Evolutionary conservation across 768 basidiomycete species (phyloP).

Genomic region (Amanita subjunquillea): DNA sequence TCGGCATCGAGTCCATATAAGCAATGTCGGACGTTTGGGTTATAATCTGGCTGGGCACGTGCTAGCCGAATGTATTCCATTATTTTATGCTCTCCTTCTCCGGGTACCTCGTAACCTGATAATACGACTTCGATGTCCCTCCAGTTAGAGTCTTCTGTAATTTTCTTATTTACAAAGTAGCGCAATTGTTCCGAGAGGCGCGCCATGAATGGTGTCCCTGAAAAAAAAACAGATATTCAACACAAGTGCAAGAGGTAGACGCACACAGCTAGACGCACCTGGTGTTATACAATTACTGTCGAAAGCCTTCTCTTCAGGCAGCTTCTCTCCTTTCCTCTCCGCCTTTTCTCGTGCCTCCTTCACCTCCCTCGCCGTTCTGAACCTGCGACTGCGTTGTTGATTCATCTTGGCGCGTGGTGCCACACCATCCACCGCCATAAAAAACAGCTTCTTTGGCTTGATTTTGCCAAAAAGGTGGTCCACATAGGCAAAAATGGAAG

Average conservation of each 20-base stretch:
- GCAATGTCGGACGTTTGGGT: slow-evolving; percentile 95
- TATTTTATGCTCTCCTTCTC: slow-evolving; percentile 99
- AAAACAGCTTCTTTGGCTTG: slow-evolving; percentile 95
- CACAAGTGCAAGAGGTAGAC: background rate
- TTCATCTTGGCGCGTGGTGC: slow-evolving; percentile 99
- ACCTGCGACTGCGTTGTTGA: slow-evolving; percentile 89
- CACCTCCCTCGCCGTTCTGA: slow-evolving; percentile 90
- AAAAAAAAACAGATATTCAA: background rate
- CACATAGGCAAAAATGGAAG: slow-evolving; percentile 93
- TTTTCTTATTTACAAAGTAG: slow-evolving; percentile 98
- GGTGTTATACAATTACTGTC: slow-evolving; percentile 99
- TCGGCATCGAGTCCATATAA: slow-evolving; percentile 98
- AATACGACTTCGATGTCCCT: slow-evolving; percentile 84
- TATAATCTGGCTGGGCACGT: slow-evolving; percentile 91
- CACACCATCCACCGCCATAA: slow-evolving; percentile 98
- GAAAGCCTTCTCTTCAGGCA: slow-evolving; percentile 92
- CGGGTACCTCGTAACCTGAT: slow-evolving; percentile 96
- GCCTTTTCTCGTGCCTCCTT: slow-evolving; percentile 84
- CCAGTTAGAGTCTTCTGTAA: slow-evolving; percentile 95
- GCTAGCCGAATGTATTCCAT: slow-evolving; percentile 97
- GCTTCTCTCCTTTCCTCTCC: slow-evolving; percentile 75
- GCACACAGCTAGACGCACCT: slow-evolving; percentile 36
- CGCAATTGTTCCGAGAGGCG: slow-evolving; percentile 84
- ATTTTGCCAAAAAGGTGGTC: slow-evolving; percentile 96
- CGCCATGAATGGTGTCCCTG: slow-evolving; percentile 94